These are phyloP conservation scores for Calonectria pauciramosa DNA, from an alignment of 2,329 filamentous ascomycete genomes.

Conservation along the genomic window DNA sequence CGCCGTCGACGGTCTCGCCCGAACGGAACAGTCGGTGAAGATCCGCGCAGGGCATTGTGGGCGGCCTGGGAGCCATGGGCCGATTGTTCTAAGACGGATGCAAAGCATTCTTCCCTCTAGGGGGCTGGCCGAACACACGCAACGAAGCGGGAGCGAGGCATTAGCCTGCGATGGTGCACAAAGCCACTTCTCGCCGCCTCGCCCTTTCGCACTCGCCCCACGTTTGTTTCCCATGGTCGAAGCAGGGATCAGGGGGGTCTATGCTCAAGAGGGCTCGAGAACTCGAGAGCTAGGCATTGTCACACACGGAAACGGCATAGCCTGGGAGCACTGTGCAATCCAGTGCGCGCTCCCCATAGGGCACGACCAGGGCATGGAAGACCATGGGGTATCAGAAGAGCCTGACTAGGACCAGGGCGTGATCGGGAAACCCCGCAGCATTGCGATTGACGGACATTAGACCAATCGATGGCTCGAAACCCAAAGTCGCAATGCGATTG, in stretches of 20 bases:
- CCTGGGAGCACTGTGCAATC: slow-evolving; percentile 17
- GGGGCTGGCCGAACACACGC: slow-evolving; percentile 42
- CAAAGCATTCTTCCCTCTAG: slow-evolving; percentile 37
- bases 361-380: slow-evolving; percentile 22
- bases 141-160: slow-evolving; percentile 45
- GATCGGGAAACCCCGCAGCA: slow-evolving; percentile 42
- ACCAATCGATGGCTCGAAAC: slow-evolving; percentile 44
- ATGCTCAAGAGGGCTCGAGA: slow-evolving; percentile 2
- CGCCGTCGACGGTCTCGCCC: slow-evolving; percentile 30
- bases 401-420: slow-evolving; percentile 27
- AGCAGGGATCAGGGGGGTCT: slow-evolving; percentile 27
- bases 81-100: slow-evolving; percentile 35
- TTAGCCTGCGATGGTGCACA: slow-evolving; percentile 41
- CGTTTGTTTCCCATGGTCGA: slow-evolving; percentile 36
- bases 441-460: slow-evolving; percentile 46
- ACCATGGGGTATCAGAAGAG: slow-evolving; percentile 28
- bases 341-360: slow-evolving; percentile 21
- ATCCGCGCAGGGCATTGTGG: slow-evolving; percentile 34
- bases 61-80: slow-evolving; percentile 31
- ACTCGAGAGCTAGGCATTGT: slow-evolving; percentile 25
- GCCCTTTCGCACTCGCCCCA: slow-evolving; percentile 26
- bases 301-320: slow-evolving; percentile 30
- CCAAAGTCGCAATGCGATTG: slow-evolving; percentile 42
- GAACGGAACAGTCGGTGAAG: slow-evolving; percentile 45
- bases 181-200: slow-evolving; percentile 29